Evolutionary conservation across 108 stramenopile species (phyloP), one percentile per base, ranked within the genome.

Genomic region (Poteriospumella lacustris): DNA sequence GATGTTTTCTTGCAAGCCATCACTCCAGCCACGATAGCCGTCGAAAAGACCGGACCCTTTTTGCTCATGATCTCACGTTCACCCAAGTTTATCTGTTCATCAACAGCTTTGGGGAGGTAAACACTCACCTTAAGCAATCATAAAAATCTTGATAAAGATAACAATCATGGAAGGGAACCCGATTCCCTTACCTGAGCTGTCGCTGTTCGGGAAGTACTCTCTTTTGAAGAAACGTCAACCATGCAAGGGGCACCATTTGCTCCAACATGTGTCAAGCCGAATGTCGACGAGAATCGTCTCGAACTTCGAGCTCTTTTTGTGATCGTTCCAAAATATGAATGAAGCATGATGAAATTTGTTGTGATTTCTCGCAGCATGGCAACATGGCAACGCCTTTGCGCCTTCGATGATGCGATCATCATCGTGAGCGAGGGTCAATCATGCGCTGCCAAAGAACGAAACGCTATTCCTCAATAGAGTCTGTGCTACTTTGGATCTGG

Each of bases 11-110:
- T 88, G 31, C 81, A 84, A n/a, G 72, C 87, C 39, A 69, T 77
- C 29, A 83, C 82, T 9, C 87, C 86, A n/a, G 87, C 87, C 24
- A 87, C 26, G 31, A 85, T 76, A 31, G 87, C 87, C n/a, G 84
- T 85, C n/a, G 85, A 44, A 52, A 85, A 69, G 26, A 88, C 82
- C 9, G 87, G 86, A 1, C 87, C 87, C 73, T 88, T 85, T 31
- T 80, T 81, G 29, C 72, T 44, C 28, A 80, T 43, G 26, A 87
- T 68, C 68, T 82, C 81, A 5, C 33, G 15, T 52, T 64, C 33
- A 34, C 60, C 29, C 5, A 31, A 19, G 36, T 24, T 24, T 34
- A 3, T 64, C 29, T 34, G 31, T 56, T 24, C 24, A 15, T 15
- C 52, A 56, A 15, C 15, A 19, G 52, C 15, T 15, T 56, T 24